Percentiles rank a stretch among this genome's conserved stretches.
Conservation (phyloP, 148 eudicot species). For the Simmondsia chinensis region DNA sequence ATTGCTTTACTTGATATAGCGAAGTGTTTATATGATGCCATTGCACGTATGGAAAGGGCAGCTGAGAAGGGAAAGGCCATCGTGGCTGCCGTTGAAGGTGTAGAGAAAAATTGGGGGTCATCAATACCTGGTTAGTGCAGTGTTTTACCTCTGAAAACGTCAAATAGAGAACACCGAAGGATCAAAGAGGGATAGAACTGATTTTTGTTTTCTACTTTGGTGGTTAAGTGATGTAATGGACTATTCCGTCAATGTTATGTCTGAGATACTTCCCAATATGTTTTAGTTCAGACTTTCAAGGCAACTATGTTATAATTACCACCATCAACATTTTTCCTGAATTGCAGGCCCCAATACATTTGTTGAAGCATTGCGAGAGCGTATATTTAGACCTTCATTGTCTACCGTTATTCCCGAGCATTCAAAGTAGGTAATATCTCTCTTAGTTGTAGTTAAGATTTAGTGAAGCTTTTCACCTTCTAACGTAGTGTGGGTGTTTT, state of each 20-base stretch:
- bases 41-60: constrained; percentile 94
- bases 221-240: too few relatives aligned
- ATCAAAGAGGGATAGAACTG: too few relatives aligned
- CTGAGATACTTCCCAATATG: background rate
- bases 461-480: too few relatives aligned
- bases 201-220: too few relatives aligned
- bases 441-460: too few relatives aligned
- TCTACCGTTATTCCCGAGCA: constrained; percentile 81
- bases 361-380: constrained; percentile 76
- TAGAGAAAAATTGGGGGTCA: constrained; percentile 88
- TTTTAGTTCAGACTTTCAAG: too few relatives aligned
- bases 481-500: constrained; percentile 6
- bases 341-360: constrained; percentile 70
- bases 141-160: constrained; percentile 1
- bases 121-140: constrained; percentile 63
- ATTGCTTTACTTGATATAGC: constrained; percentile 95
- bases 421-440: constrained; percentile 95
- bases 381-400: constrained; percentile 77
- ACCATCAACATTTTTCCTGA: background rate
- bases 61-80: constrained; percentile 97
- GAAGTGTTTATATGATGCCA: constrained; percentile 93
- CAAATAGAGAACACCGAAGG: too few relatives aligned
- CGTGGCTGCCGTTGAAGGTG: constrained; percentile 95
- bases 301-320: too few relatives aligned
- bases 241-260: background rate